These are phyloP conservation scores for Botryotinia convoluta DNA, from an alignment of 2,329 filamentous ascomycete species.

Conservation along the genomic window DNA sequence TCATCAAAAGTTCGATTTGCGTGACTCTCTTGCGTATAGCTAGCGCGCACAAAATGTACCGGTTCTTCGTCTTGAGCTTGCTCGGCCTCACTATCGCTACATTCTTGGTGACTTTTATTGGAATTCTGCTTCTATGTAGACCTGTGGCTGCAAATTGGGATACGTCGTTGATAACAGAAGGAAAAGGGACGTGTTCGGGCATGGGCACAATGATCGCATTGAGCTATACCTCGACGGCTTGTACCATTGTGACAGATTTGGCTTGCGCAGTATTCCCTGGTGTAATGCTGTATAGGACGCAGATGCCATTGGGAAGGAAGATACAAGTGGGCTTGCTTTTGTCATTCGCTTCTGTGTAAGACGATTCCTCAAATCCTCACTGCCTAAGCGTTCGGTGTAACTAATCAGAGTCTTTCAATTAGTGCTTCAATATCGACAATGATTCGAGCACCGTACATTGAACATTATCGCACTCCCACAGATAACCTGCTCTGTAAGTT, in stretches of 20 bases:
- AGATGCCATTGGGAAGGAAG: slow-evolving; percentile 35
- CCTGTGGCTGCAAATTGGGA: slow-evolving; percentile 30
- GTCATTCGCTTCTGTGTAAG: slow-evolving; percentile 24
- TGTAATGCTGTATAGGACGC: slow-evolving; percentile 38
- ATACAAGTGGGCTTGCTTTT: slow-evolving; percentile 31
- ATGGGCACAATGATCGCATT: slow-evolving; percentile 29
- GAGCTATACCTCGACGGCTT: slow-evolving; percentile 37
- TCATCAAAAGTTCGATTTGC: slow-evolving; percentile 32
- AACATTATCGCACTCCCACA: background rate
- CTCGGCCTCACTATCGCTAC: slow-evolving; percentile 16
- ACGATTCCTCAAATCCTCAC: background rate
- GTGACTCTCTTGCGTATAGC: slow-evolving; percentile 29
- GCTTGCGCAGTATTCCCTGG: slow-evolving; percentile 38
- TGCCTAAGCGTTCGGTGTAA: background rate
- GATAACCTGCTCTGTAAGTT: slow-evolving; percentile 34
- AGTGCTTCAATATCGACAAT: slow-evolving; percentile 18
- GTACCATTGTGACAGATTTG: slow-evolving; percentile 39
- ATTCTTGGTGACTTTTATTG: slow-evolving; percentile 27
- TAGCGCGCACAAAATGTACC: slow-evolving; percentile 9
- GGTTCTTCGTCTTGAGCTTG: slow-evolving; percentile 11
- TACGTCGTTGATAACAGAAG: slow-evolving; percentile 16
- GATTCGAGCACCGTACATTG: slow-evolving; percentile 12
- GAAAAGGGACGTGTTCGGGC: slow-evolving; percentile 23
- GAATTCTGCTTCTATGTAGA: slow-evolving; percentile 26
- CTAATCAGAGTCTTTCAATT: background rate